Evolutionary conservation across 345 rosid species (phyloP), one percentile per base, ranked within the genome.

Genomic region (Moringa oleifera): DNA sequence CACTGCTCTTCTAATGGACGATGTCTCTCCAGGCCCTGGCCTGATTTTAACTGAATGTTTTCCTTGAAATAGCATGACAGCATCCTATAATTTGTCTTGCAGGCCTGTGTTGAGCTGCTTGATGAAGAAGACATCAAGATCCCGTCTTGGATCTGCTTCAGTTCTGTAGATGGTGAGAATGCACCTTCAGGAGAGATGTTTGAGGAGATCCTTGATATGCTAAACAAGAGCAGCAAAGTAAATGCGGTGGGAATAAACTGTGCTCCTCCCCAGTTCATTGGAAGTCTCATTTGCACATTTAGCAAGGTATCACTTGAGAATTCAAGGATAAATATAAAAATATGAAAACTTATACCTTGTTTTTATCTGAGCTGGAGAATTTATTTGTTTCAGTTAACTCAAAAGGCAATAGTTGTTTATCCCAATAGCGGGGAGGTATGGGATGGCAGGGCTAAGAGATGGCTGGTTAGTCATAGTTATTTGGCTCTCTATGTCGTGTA

Each of bases 361-460:
- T 5, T 5, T 16, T 20, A 24, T 15, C 0, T 54, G 11, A 58
- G 47, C 10, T 25, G 19, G 6, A 33, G 22, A 18, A 8, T 53
- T 56, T 33, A 23, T 25, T 5, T 46, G 9, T 51, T 18, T 75
- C 90, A 92, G 98, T 70, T 80, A 64, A 92, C 91, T 6, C 68
- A 64, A 22, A 92, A 89, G 67, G 71, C 88, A 9, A 80, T 92
- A 37, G 84, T 76, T 47, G 90, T 89, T 51, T 92, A 92, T 76
- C 96, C 98, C 0, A 92, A 92, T 56, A 92, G 98, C 4, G 98
- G 98, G 7, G 96, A 87, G 73, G 83, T 85, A 25, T 89, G 90
- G 95, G 96, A 92, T 68, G 96, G 96, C 41, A 80, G 73, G 73
- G 88, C 86, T 1, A 92, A 89, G 68, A 86, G 74, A 69, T 92